A percentile compares a stretch with the other conserved stretches of the same genome.
Evolutionary conservation across 2,329 filamentous ascomycete genomes (phyloP).

Genomic region (Dactylellina drechsleri): DNA sequence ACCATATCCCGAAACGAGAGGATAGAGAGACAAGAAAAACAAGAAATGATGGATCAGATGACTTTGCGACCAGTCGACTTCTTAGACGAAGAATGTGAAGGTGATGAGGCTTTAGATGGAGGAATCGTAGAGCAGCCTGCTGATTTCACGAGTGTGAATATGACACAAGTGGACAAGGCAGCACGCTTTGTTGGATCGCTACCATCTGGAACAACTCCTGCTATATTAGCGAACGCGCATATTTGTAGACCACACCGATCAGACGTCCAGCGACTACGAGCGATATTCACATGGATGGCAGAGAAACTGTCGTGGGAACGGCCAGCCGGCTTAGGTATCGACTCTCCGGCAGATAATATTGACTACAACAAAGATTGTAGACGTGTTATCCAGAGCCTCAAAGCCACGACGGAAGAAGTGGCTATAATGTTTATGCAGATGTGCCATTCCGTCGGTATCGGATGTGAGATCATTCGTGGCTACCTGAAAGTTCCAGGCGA

Average conservation of each 20-base stretch:
- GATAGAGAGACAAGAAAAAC: constrained; percentile 84
- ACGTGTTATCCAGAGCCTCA: constrained; percentile 82
- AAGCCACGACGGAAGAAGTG: constrained; percentile 88
- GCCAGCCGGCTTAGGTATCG: constrained; percentile 54
- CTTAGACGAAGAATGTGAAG: constrained; percentile 82
- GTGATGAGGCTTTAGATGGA: constrained; percentile 88
- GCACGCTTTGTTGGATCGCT: constrained; percentile 87
- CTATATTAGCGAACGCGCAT: constrained; percentile 86
- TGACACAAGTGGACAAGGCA: constrained; percentile 93
- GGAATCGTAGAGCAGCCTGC: constrained; percentile 82
- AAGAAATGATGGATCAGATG: constrained; percentile 92
- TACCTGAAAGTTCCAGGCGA: constrained; percentile 93
- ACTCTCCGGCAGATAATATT: constrained; percentile 73
- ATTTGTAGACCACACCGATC: constrained; percentile 93
- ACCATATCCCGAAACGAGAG: constrained; percentile 89
- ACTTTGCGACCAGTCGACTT: constrained; percentile 90
- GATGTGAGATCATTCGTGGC: constrained; percentile 85
- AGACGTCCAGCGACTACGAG: constrained; percentile 89
- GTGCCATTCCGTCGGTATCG: constrained; percentile 88
- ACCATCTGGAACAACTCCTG: constrained; percentile 81
- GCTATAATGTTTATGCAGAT: constrained; percentile 89
- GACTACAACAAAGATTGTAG: constrained; percentile 80
- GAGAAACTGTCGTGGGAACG: constrained; percentile 97
- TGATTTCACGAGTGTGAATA: constrained; percentile 80
- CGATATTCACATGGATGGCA: constrained; percentile 97